Evolutionary conservation across 805 yeast genomes (phyloP), one percentile per base, ranked within the genome.

Genomic region (Pichia cephalocereana): DNA sequence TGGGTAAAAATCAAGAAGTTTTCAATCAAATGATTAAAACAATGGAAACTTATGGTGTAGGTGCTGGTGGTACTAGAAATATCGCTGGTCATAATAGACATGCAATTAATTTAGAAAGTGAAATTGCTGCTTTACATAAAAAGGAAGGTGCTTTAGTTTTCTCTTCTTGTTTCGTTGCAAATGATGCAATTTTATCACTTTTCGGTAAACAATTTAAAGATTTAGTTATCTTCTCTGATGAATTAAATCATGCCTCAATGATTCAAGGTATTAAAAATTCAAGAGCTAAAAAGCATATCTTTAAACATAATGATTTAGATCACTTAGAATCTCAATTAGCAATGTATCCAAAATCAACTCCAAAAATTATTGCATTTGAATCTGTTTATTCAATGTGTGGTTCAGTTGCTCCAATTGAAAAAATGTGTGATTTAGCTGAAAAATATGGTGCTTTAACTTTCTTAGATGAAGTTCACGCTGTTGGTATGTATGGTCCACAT

Each of bases 321-420:
- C 96, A 91, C 60, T 77, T 93, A 61, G 99, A 95, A 71, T 71
- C 70, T 43, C 75, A 79, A 64, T 78, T 93, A 64, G 79, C 86
- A 38, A 73, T 75, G 67, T 86, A 85, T 62, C 99, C 99, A 18
- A 76, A 77, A 58, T 76, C 83, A n/a, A 77, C 82, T 38, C 99
- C 99, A 47, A 93, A 93, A 69, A 75, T 93, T 62, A 91, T 93
- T 69, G 97, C 98, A 1, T 93, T 93, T 66, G 99, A 93, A 70
- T 82, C 93, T 6, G 98, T 93, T 46, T 93, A 93, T 69, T 90
- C 97, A 48, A 93, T 93, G 99, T 88, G 96, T 62, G 99, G 99
- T 44, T 87, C 97, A 12, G 86, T 93, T 50, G 85, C 97, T 38
- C 96, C 96, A 45, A 93, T 93, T 59, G 87, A 84, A 60, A 80